These are phyloP conservation scores for Agaricus subrufescens DNA, from an alignment of 768 basidiomycete species.

Conservation along the genomic window DNA sequence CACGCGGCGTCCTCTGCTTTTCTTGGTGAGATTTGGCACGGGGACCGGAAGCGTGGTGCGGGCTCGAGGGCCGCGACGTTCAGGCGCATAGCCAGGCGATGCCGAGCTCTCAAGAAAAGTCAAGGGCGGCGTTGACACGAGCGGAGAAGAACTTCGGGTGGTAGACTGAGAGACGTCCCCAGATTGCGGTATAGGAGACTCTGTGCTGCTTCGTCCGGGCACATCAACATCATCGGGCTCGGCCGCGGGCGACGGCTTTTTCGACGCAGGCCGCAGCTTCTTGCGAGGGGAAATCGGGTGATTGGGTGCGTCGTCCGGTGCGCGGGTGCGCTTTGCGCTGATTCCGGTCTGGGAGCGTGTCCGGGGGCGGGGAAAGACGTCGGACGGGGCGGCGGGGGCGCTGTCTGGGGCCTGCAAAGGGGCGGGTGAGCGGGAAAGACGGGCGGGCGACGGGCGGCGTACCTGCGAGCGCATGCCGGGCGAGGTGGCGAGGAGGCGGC, in stretches of 20 bases:
- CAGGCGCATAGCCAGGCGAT: slow-evolving; percentile 16
- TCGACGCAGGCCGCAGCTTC: slow-evolving; percentile 1
- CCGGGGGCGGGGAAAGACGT: slow-evolving; percentile 21
- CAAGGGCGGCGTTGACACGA: slow-evolving; percentile 8
- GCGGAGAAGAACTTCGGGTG: slow-evolving; percentile 8
- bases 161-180: slow-evolving; percentile 5
- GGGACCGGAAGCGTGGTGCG: slow-evolving; percentile 60
- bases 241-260: slow-evolving; percentile 5
- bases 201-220: slow-evolving; percentile 5
- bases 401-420: not conserved
- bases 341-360: slow-evolving; percentile 33
- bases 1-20: slow-evolving; percentile 73
- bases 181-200: slow-evolving; percentile 4
- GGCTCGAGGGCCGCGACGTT: slow-evolving; percentile 42
- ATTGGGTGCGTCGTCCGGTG: slow-evolving; percentile 15
- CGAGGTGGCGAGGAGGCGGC: too few relatives aligned
- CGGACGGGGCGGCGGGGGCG: not conserved
- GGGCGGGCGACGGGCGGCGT: too few relatives aligned
- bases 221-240: not conserved
- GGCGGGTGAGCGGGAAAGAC: too few relatives aligned
- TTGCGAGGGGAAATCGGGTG: slow-evolving; percentile 3
- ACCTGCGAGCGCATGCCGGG: too few relatives aligned
- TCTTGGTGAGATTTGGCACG: slow-evolving; percentile 76
- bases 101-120: slow-evolving; percentile 15
- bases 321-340: slow-evolving; percentile 22